Base-by-base conservation (phyloP, 768 basidiomycete species). In the Tephrocybe sp. region DNA sequence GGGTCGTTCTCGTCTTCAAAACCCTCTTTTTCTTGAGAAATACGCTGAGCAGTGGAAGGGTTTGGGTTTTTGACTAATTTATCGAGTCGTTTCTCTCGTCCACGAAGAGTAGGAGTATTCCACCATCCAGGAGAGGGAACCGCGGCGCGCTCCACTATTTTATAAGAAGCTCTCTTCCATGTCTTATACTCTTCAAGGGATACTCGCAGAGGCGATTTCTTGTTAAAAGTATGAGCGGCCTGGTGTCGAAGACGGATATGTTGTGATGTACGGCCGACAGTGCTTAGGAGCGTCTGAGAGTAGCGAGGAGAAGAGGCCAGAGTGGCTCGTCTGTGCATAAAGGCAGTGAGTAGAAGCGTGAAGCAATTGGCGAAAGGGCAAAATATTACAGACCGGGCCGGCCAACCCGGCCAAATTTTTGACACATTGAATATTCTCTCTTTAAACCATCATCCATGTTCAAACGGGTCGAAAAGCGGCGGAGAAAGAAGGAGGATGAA, bases 381-480 rank as follows among this genome's bases (percentile, higher is more conserved):
- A n/a, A 51, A 51, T 55, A 44, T 26, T 30, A 37, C 8, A 6
- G 16, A 11, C 44, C 62, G 62, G 58, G n/a, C 62, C 62, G 60
- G 39, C 34, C 28, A 15, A 4, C 30, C 53, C 49, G 49, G 44
- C 19, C 34, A 42, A 34, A 21, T 52, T 55, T 44, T 18, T 25
- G 9, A 35, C 37, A 22, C 32, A 37, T 13, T n/a, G n/a, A n/a
- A n/a, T n/a, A n/a, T 24, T 21, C 27, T 5, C 18, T 5, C 30
- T 30, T 27, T 34, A n/a, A n/a, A n/a, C n/a, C n/a, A 15, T 26
- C 22, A 35, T 19, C 7, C 40, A 91, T 91, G 89, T 89, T 89
- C 74, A 91, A 92, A 68, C 80, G 89, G 51, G 74, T 89, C 6
- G 83, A 83, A 56, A 89, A 83, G 62, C 77, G 83, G 38, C 77